Base-by-base conservation (phyloP, 2,329 filamentous ascomycete species). In the Trichophyton verrucosum region DNA sequence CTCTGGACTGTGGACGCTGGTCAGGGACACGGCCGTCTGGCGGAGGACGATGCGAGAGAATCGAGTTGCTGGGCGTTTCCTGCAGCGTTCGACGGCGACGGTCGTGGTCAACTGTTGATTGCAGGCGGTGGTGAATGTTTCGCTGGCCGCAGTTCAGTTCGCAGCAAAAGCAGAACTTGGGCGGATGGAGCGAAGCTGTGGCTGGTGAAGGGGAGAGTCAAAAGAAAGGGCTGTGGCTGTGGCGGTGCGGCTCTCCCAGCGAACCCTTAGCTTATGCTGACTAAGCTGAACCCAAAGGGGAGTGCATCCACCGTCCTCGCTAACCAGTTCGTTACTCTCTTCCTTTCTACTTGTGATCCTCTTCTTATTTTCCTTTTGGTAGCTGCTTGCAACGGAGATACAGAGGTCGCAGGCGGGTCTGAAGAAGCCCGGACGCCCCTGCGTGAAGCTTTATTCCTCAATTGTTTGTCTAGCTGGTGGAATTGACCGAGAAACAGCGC, bases 401-500 rank as follows among this genome's bases (percentile, higher is more conserved):
- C 40, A 44, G 40, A 44, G 22, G 46, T 51, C 46, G 46, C 46
- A 13, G 20, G 46, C 24, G 22, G 20, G 20, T 51, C 20, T n/a
- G 13, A 13, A 51, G 46, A 51, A 27, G 46, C 5, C 20, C 3
- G 3, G 46, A 27, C 22, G 20, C 13, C 11, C 24, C 3, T 27
- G 5, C 20, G 15, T 22, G 46, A 11, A 51, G 46, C 22, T 15
- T 51, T 22, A 27, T 27, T 22, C 3, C 46, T 51, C 46, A 27
- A 24, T 51, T 51, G 46, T 51, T 22, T 51, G 9, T 27, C 24
- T 11, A 3, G 40, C n/a, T 7, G 24, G 20, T 36, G 13, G 51
- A 27, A 36, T 55, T 57, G 46, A 30, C 27, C 60, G 20, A 38
- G 6, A 44, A n/a, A 44, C 2, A 57, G 57, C 62, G 69, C 67